Evolutionary conservation across 768 basidiomycete species (phyloP), one percentile per base, ranked within the genome.

Genomic region (Gloeopeniophorella convolvens): DNA sequence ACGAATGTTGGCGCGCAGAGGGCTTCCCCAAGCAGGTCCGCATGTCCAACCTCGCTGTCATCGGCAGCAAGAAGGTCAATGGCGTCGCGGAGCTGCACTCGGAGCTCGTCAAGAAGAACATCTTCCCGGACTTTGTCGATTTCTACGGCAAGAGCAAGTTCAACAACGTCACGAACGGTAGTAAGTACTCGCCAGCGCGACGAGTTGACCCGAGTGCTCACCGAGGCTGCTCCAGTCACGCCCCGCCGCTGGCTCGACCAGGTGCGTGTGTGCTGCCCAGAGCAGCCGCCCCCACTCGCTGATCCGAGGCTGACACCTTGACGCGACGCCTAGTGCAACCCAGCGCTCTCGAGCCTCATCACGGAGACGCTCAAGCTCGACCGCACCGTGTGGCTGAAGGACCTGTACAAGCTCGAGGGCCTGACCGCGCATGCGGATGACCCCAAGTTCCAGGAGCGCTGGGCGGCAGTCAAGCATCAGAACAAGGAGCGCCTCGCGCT

Each of bases 61-160:
- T 97, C 52, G 92, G 82, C 24, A 87, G 84, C 61, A 79, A 83
- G 59, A 88, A 83, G 64, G 87, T 93, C 61, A 99, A 99, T 60
- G 95, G 96, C 62, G 96, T 98, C 12, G 95, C 96, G 9, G 95
- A 93, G 79, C 73, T 98, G 23, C 96, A 98, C 73, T 88, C 84
- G 51, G 85, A 91, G 46, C 79, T 98, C 36, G 87, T 98, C 45
- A 76, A 74, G 66, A 82, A 83, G 18, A 90, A 85, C 6, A 88
- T 90, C 58, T 65, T 88, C 60, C 89, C 86, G 62, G 93, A 96
- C 69, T 95, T 95, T 63, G 94, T 96, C 40, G 92, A 96, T 27
- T 89, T 87, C 66, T 87, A 83, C 61, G 95, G 95, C 3, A 63
- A 80, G 53, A 85, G 85, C 83, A 93, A 87, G 82, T 91, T 88